Percentiles rank a stretch among this genome's conserved stretches.
Conservation (phyloP, 345 rosid species). For the Eucalyptus regnans region DNA sequence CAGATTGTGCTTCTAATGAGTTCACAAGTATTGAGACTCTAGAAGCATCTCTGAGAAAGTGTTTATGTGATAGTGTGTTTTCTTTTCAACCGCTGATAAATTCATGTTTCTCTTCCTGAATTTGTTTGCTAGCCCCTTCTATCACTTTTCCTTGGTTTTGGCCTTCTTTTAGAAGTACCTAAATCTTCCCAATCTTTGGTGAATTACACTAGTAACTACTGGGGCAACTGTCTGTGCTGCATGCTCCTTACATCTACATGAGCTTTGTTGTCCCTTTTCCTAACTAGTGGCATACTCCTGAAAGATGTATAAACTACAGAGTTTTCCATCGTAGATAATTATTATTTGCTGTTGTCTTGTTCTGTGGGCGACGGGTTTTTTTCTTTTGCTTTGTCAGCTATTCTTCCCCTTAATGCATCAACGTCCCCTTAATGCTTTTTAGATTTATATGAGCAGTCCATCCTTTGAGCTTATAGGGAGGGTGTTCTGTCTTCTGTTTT, state of each 20-base stretch:
- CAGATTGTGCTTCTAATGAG: neutral
- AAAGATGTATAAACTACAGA: neutral
- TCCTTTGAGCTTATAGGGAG: neutral
- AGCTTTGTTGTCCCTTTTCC: neutral
- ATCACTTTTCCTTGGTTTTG: neutral
- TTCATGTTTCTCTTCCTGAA: neutral
- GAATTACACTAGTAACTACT: neutral
- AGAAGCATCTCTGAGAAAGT: neutral
- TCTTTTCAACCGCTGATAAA: neutral
- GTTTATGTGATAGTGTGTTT: neutral
- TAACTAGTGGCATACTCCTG: neutral
- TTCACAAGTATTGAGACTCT: neutral
- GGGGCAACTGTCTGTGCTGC: neutral
- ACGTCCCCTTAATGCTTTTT: neutral
- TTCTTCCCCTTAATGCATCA: neutral
- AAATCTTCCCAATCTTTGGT: neutral
- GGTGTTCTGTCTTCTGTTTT: neutral
- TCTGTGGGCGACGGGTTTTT: neutral
- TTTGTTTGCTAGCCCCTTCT: neutral
- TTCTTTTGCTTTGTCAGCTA: neutral
- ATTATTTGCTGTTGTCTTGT: neutral
- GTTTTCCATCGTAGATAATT: neutral
- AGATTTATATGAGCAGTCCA: neutral
- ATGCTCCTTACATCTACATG: neutral
- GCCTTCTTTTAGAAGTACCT: neutral